These are phyloP conservation scores for Akanthomyces lecanii DNA, from an alignment of 2,329 filamentous ascomycete species.

Conservation along the genomic window DNA sequence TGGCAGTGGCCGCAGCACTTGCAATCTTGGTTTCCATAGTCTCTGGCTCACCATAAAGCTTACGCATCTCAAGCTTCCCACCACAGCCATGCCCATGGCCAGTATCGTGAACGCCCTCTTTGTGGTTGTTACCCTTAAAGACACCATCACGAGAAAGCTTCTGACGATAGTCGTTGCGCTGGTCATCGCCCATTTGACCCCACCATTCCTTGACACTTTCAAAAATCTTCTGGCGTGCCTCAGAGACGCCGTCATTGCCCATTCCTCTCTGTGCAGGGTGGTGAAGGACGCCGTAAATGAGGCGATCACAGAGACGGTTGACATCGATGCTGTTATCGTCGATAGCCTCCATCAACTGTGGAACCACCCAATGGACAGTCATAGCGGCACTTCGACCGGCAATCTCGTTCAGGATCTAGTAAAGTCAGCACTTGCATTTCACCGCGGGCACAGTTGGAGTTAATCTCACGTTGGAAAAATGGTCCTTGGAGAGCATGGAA, in stretches of 20 bases:
- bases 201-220: conserved; percentile 80
- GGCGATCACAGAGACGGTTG: conserved; percentile 65
- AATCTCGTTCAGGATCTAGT: conserved; percentile 73
- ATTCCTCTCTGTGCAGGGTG: conserved; percentile 74
- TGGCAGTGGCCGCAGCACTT: conserved; percentile 50
- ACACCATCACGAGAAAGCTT: conserved; percentile 79
- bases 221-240: conserved; percentile 76
- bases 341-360: conserved; percentile 83
- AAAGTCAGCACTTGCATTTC: conserved; percentile 4
- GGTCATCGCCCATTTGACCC: conserved; percentile 58
- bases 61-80: conserved; percentile 74
- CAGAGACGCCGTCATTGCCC: conserved; percentile 64
- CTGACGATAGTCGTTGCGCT: conserved; percentile 63
- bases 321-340: conserved; percentile 71
- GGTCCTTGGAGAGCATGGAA: conserved; percentile 83
- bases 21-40: conserved; percentile 55
- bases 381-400: conserved; percentile 78
- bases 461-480: conserved; percentile 73
- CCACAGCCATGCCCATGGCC: conserved; percentile 81
- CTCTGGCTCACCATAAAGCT: conserved; percentile 50
- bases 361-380: conserved; percentile 79
- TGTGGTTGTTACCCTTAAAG: conserved; percentile 74
- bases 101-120: conserved; percentile 75
- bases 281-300: conserved; percentile 79
- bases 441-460: background rate